A percentile compares a stretch with the other conserved stretches of the same genome.
These are phyloP conservation scores for Porosira glacialis DNA, from an alignment of 352 stramenopile species.

Conservation along the genomic window DNA sequence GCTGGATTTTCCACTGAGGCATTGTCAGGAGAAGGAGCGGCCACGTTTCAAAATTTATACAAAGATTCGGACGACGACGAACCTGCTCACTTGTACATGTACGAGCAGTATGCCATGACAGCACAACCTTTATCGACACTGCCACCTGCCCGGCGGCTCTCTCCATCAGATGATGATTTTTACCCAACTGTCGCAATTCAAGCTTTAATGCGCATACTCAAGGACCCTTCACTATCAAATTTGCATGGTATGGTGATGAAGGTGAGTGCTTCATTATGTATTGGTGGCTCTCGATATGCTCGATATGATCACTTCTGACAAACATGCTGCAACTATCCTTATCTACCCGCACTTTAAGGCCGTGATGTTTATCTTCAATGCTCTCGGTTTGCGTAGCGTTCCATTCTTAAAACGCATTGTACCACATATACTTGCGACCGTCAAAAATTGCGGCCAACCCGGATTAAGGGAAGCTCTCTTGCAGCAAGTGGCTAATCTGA, in stretches of 20 bases:
- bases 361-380: slow-evolving; percentile 99
- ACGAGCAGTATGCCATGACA: slow-evolving; percentile 82
- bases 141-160: slow-evolving; percentile 56
- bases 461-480: slow-evolving; percentile 94
- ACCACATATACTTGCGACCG: slow-evolving; percentile 92
- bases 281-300: neutral
- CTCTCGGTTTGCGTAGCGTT: slow-evolving; percentile 90
- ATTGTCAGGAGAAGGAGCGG: slow-evolving; percentile 7
- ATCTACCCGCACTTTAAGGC: slow-evolving; percentile 58
- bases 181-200: slow-evolving; percentile 97
- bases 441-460: slow-evolving; percentile 84
- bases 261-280: slow-evolving; percentile 13
- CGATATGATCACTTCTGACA: neutral
- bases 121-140: slow-evolving; percentile 74
- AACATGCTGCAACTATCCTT: slow-evolving; percentile 3
- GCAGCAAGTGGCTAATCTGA: slow-evolving; percentile 92
- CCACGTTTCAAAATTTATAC: slow-evolving; percentile 9
- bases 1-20: slow-evolving; percentile 3
- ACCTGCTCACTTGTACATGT: slow-evolving; percentile 80
- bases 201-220: slow-evolving; percentile 92
- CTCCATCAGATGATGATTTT: slow-evolving; percentile 86
- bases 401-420: slow-evolving; percentile 96
- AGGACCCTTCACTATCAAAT: slow-evolving; percentile 90
- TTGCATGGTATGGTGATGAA: slow-evolving; percentile 97
- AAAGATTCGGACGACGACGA: slow-evolving; percentile 73